Conservation (phyloP, 805 yeast species). For the Ogataea salicorniae region DNA sequence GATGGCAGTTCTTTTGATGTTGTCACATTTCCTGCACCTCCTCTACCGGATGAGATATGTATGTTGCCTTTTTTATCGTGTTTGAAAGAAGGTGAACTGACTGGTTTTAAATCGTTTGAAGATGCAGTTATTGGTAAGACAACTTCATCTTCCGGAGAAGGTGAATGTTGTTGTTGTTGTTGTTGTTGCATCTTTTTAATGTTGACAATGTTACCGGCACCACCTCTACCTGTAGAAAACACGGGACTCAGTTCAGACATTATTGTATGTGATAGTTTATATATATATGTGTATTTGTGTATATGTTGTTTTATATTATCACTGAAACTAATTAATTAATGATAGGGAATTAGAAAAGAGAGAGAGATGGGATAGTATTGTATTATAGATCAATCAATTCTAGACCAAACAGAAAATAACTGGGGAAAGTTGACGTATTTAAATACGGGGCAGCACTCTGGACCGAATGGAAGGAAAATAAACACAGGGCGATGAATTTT, state of each 20-base stretch:
- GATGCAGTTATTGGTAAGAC: conserved; percentile 7
- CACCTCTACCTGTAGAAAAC: conserved; percentile 33
- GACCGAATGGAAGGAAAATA: too few relatives aligned
- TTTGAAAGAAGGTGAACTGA: conserved; percentile 12
- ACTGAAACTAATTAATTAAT: background rate
- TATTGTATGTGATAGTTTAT: background rate
- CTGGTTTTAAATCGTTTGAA: background rate
- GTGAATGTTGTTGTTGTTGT: background rate
- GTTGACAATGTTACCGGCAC: conserved; percentile 31
- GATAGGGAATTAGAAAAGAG: too few relatives aligned
- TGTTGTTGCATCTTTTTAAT: background rate
- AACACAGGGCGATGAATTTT: too few relatives aligned
- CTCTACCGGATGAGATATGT: conserved; percentile 50
- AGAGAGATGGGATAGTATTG: too few relatives aligned
- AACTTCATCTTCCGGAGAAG: conserved; percentile 22
- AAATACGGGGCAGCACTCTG: too few relatives aligned
- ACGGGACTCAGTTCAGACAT: conserved; percentile 20
- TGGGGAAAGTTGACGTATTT: too few relatives aligned
- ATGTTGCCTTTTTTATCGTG: conserved; percentile 30
- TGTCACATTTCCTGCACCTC: conserved; percentile 51
- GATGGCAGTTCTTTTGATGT: conserved; percentile 38
- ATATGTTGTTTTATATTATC: background rate
- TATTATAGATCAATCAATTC: too few relatives aligned
- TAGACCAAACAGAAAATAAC: too few relatives aligned
- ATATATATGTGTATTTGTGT: too few relatives aligned